Base-by-base conservation (phyloP, 176 grass and related monocot species). In the Puya raimondii region DNA sequence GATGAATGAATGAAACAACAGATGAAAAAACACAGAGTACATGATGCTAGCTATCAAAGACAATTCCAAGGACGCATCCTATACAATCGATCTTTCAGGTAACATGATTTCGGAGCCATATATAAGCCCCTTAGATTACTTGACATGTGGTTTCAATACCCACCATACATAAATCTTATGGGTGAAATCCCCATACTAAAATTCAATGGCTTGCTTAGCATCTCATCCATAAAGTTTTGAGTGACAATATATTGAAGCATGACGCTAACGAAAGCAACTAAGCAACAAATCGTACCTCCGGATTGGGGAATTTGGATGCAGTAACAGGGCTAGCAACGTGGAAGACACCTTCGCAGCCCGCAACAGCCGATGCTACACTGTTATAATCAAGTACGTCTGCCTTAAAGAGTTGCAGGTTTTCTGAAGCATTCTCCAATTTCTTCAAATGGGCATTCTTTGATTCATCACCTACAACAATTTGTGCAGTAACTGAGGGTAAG, bases 391-490 rank as follows among this genome's bases (percentile, higher is more conserved):
- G 78, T 80, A 90, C 49, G 14, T 95, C 81, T 9, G 87, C 84
- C 61, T 80, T 87, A 74, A 95, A 87, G 50, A 87, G 66, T 14
- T 64, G 84, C 47, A 87, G 81, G 70, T 89, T 95, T 68, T 80
- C 76, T 3, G 65, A 72, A 9, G 84, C 91, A 63, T 71, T 47
- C 1, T 75, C 84, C 65, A 83, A 68, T 72, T 79, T 63, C 65
- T 67, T 68, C 64, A 89, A 23, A 56, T 94, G 86, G 57, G 49
- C 65, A 27, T 50, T 71, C 69, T 84, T 95, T 72, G 84, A 84
- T 47, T 74, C 74, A 54, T 86, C 71, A 67, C 74, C 83, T 93
- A 49, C 64, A 59, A 59, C 25, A 49, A 70, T 67, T 18, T 63
- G 48, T 14, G 70, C 42, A 64, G 11, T 68, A 12, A 50, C 74